phyloP scores from a whole-genome alignment of 2,329 filamentous ascomycete species.

The Pseudonectria foliicola region DNA sequence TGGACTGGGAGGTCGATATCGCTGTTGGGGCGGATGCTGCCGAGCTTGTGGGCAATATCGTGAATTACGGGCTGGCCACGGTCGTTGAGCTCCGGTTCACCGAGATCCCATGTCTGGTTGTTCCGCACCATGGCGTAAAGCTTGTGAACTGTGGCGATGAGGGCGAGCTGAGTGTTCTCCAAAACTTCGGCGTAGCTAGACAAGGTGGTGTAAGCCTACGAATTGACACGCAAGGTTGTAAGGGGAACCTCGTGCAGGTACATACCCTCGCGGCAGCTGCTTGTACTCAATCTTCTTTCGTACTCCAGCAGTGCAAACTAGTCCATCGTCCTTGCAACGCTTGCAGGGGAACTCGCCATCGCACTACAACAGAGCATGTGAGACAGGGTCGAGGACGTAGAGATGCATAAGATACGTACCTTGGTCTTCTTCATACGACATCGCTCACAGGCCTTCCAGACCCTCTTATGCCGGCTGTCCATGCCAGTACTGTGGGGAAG shows the following conservation, averaged over 20 bases:
- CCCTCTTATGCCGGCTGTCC: conserved; percentile 55
- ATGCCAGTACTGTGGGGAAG: conserved; percentile 28
- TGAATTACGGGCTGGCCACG: conserved; percentile 57
- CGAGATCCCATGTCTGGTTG: conserved; percentile 51
- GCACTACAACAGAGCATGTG: conserved; percentile 36
- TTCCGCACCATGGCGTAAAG: conserved; percentile 57
- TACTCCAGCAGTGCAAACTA: conserved; percentile 56
- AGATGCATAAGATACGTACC: conserved; percentile 31
- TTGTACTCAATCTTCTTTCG: conserved; percentile 64
- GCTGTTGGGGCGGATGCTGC: conserved; percentile 55
- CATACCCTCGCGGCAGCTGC: conserved; percentile 55
- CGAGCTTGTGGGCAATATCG: conserved; percentile 57
- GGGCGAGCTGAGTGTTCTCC: conserved; percentile 57
- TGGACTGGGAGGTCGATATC: conserved; percentile 53
- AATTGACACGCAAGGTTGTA: conserved; percentile 1
- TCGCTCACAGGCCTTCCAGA: conserved; percentile 61
- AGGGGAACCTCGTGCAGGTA: conserved; percentile 2
- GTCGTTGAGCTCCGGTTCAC: conserved; percentile 58
- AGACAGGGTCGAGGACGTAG: conserved; percentile 4
- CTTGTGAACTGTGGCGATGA: conserved; percentile 59
- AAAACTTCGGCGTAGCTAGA: conserved; percentile 55
- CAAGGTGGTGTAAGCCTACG: conserved; percentile 14
- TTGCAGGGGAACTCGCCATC: conserved; percentile 61
- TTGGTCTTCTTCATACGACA: conserved; percentile 66
- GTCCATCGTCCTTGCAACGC: conserved; percentile 57